phyloP scores from a whole-genome alignment of 345 rosid genomes.

The Syzygium oleosum region DNA sequence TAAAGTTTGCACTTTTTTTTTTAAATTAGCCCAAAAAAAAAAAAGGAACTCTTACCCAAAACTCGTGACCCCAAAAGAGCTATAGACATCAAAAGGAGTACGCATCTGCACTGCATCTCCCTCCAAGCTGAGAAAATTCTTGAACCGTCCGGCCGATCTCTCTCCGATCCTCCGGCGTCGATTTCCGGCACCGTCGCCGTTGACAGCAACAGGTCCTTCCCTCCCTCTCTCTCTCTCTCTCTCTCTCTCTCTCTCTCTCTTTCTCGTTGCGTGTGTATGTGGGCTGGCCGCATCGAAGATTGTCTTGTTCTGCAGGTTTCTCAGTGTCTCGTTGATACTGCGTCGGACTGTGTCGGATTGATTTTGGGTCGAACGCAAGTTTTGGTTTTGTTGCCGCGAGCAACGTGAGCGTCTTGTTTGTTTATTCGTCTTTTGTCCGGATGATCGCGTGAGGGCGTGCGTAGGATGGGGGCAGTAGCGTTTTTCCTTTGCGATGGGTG shows the following conservation, averaged over 20 bases:
- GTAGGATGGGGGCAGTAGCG: background rate
- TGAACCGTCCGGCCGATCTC: background rate
- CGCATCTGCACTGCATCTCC: background rate
- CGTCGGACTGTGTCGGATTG: background rate
- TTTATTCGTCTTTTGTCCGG: background rate
- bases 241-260: background rate
- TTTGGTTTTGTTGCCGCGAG: background rate
- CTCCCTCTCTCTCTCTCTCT: background rate
- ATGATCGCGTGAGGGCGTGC: background rate
- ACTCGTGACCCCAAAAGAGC: background rate
- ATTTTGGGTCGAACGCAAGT: background rate
- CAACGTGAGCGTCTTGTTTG: background rate
- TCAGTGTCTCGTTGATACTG: background rate
- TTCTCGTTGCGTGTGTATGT: background rate
- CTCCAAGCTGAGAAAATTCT: background rate
- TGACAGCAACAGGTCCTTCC: background rate
- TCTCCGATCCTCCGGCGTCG: background rate
- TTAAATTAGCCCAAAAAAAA: background rate
- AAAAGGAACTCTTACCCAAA: background rate
- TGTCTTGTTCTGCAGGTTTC: background rate
- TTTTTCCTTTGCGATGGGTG: background rate
- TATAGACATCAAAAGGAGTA: background rate
- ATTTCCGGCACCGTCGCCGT: background rate
- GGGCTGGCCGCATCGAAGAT: background rate
- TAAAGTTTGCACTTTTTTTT: background rate